Conservation (phyloP, 2,329 filamentous ascomycete genomes). For the Penicillium sclerotiorum region DNA sequence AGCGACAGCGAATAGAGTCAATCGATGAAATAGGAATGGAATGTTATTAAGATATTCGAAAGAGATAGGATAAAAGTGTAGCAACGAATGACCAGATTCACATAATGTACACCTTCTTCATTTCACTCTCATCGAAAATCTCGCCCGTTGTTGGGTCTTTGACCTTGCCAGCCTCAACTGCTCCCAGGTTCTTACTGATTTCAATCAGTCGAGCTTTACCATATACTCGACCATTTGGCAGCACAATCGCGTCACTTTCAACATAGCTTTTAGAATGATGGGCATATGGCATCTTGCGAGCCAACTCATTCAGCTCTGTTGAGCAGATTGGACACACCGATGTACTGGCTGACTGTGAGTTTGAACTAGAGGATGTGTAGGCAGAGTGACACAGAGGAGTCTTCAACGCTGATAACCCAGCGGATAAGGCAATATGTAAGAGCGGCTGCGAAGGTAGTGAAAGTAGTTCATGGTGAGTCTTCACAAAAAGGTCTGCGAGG, state of each 20-base stretch:
- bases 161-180: conserved; percentile 63
- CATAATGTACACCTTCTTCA: conserved; percentile 91
- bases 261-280: conserved; percentile 94
- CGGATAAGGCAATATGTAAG: conserved; percentile 85
- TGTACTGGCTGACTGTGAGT: conserved; percentile 61
- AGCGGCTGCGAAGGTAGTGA: conserved; percentile 80
- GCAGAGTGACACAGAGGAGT: conserved; percentile 87
- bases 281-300: conserved; percentile 85
- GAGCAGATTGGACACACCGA: conserved; percentile 94
- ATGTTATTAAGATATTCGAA: no score
- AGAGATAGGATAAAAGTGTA: no score
- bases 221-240: conserved; percentile 88
- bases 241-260: conserved; percentile 79
- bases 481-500: conserved; percentile 78
- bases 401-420: conserved; percentile 91
- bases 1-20: conserved; percentile 35
- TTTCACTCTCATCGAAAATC: conserved; percentile 60
- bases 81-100: conserved; percentile 44
- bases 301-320: conserved; percentile 90
- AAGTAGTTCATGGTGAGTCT: conserved; percentile 83
- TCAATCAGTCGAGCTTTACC: conserved; percentile 72
- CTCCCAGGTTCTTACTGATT: conserved; percentile 76
- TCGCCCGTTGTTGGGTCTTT: conserved; percentile 79
- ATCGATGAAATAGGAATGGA: no score
- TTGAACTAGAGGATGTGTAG: conserved; percentile 58